Percentiles rank a stretch among this genome's conserved stretches.
phyloP scores from a whole-genome alignment of 2,329 filamentous ascomycete species.

The Cyanodermella asteris region DNA sequence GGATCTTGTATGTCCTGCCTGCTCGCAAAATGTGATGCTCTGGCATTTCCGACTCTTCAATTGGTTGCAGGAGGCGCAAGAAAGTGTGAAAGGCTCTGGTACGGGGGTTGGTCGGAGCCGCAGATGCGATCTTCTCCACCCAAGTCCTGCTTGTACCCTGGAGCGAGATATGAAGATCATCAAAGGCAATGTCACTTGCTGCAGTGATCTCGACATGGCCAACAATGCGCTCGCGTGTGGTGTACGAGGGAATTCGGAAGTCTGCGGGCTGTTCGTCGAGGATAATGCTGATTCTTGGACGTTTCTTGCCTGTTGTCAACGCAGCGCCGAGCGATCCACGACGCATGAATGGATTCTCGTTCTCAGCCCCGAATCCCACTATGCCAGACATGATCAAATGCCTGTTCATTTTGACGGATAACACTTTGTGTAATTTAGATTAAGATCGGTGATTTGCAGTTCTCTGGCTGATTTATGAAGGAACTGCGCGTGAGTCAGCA shows the following conservation, averaged over 20 bases:
- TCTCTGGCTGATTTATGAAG: too few relatives aligned
- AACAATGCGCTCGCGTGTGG: slow-evolving; percentile 34
- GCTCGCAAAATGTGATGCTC: slow-evolving; percentile 30
- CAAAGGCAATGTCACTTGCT: slow-evolving; percentile 31
- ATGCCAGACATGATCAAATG: too few relatives aligned
- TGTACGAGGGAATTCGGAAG: slow-evolving; percentile 25
- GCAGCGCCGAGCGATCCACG: too few relatives aligned
- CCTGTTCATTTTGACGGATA: too few relatives aligned
- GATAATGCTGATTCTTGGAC: slow-evolving; percentile 5
- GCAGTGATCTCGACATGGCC: slow-evolving; percentile 29
- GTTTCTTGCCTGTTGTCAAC: too few relatives aligned
- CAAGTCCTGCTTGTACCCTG: slow-evolving; percentile 30
- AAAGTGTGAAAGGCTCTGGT: slow-evolving; percentile 38
- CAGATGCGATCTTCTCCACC: slow-evolving; percentile 31
- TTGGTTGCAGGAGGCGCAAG: slow-evolving; percentile 38
- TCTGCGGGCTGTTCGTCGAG: slow-evolving; percentile 11
- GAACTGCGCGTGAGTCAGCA: too few relatives aligned
- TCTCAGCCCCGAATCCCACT: too few relatives aligned
- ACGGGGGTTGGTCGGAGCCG: slow-evolving; percentile 29
- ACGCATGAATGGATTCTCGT: too few relatives aligned
- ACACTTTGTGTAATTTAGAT: too few relatives aligned
- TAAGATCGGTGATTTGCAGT: too few relatives aligned
- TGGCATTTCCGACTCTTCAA: slow-evolving; percentile 30
- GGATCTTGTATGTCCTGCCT: slow-evolving; percentile 34
- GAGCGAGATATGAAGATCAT: slow-evolving; percentile 36